Base-by-base conservation (phyloP, 1,284 basidiomycete genomes). In the Moniliophthora roreri region DNA sequence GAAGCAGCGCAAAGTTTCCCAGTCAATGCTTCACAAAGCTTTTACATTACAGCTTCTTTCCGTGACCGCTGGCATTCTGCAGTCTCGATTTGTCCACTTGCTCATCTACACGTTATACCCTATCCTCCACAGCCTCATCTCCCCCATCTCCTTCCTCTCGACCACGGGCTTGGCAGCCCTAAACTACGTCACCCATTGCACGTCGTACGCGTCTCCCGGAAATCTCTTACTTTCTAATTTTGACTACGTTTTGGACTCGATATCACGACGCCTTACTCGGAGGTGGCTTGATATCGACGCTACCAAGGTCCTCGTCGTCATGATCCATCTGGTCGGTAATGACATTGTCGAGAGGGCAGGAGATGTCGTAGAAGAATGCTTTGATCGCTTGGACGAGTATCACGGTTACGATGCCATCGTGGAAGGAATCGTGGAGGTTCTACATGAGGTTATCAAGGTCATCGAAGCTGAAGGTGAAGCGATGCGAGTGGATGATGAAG, bases 351-450 rank as follows among this genome's bases (percentile, higher is more conserved):
- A 90, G 39, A 84, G 87, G 56, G 93, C 95, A 3, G 85, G 89
- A 18, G 95, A 95, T 66, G 85, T 97, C 3, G 91, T 97, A 3
- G 95, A 96, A 66, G 94, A 95, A 68, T 94, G 95, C 57, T 97
- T 97, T 61, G 94, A 96, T 67, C 84, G 93, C 23, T 74, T 97
- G 20, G 95, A 97, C 62, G 92, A 95, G 57, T 97, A 85, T 65
- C 94, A 97, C 67, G 94, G 93, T 9, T 96, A 97, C 69, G 81
- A 84, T 21, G 73, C 88, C 5, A 78, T 96, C 28, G 87, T 96
- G 8, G 90, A 93, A 57, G 88, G 92, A 0, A 75, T 98, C 2
- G 78, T 96, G n/a, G 89, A 91, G 56, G 93, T 91, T n/a, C 74
- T 97, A 58, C 77, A 77, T 26, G 87, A 88, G 63, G 89, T 92